phyloP scores from a whole-genome alignment of 1,139 yeast genomes.

The Pichia inconspicua region DNA sequence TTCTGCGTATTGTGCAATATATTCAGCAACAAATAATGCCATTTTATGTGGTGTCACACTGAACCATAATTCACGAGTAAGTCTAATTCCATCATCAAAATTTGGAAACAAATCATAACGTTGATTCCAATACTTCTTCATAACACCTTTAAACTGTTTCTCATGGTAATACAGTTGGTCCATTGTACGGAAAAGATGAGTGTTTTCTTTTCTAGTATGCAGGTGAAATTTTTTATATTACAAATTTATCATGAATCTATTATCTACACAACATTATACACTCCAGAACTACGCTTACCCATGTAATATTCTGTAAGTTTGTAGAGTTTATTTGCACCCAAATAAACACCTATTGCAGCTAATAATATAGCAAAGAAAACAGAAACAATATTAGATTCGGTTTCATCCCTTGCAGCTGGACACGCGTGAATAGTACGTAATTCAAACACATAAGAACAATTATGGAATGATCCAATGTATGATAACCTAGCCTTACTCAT shows the following conservation, averaged over 20 bases:
- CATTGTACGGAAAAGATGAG: not conserved
- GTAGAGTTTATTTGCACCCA: conserved; percentile 49
- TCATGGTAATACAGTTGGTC: conserved; percentile 6
- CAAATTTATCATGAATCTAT: too few species aligned
- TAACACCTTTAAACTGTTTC: conserved; percentile 13
- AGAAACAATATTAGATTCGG: not conserved
- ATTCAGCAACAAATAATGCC: conserved; percentile 57
- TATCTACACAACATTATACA: not conserved
- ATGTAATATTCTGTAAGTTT: conserved; percentile 18
- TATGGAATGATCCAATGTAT: conserved; percentile 63
- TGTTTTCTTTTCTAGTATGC: too few species aligned
- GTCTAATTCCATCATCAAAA: conserved; percentile 62
- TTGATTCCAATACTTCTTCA: conserved; percentile 52
- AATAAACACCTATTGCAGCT: conserved; percentile 48
- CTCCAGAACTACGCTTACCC: not conserved
- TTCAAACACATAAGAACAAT: conserved; percentile 80
- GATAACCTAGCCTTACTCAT: conserved; percentile 58
- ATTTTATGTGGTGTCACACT: conserved; percentile 83
- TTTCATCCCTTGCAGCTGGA: conserved; percentile 46
- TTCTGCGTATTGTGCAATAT: conserved; percentile 34
- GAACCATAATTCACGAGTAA: conserved; percentile 82
- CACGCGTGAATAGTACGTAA: conserved; percentile 84
- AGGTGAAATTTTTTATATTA: not conserved
- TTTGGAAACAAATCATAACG: conserved; percentile 51
- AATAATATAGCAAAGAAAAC: conserved; percentile 46